These are phyloP conservation scores for Hypoxylon subgilvum DNA, from an alignment of 495 filamentous ascomycete genomes.

Conservation along the genomic window DNA sequence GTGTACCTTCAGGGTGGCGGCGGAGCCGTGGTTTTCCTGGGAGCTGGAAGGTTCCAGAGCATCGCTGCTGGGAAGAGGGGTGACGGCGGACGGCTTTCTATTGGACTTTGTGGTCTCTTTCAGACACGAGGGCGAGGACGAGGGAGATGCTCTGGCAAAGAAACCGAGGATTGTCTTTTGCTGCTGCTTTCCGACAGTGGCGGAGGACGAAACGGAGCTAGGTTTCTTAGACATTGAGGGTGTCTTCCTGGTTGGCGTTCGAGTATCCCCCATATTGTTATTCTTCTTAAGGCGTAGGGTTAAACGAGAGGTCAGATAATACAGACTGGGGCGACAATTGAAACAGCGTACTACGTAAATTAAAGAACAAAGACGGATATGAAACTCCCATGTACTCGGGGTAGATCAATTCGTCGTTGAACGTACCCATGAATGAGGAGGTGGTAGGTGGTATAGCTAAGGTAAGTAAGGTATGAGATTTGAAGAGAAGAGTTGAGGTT, in stretches of 20 bases:
- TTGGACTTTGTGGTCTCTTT: slow-evolving; percentile 55
- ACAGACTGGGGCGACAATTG: too few relatives aligned
- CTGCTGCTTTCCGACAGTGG: slow-evolving; percentile 65
- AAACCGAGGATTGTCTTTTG: slow-evolving; percentile 89
- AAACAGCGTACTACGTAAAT: too few relatives aligned
- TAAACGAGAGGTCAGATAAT: too few relatives aligned
- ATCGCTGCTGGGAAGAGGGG: slow-evolving; percentile 85
- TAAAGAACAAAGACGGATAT: too few relatives aligned
- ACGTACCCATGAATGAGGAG: too few relatives aligned
- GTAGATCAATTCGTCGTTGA: too few relatives aligned
- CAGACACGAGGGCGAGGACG: slow-evolving; percentile 45
- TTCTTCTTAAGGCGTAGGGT: not conserved
- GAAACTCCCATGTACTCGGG: too few relatives aligned
- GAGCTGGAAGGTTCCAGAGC: slow-evolving; percentile 62
- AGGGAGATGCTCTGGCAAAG: slow-evolving; percentile 67
- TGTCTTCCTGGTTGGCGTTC: slow-evolving; percentile 51
- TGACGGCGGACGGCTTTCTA: slow-evolving; percentile 57
- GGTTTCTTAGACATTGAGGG: slow-evolving; percentile 50
- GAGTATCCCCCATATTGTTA: slow-evolving; percentile 39
- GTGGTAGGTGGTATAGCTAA: too few relatives aligned
- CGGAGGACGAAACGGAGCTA: slow-evolving; percentile 35
- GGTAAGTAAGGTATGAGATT: not conserved
- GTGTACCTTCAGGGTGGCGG: slow-evolving; percentile 52
- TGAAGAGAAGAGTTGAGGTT: not conserved
- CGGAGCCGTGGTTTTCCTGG: slow-evolving; percentile 55